Percentiles rank a stretch among this genome's conserved stretches.
Evolutionary conservation across 345 rosid species (phyloP).

Genomic region (Hibiscus tridactylites): DNA sequence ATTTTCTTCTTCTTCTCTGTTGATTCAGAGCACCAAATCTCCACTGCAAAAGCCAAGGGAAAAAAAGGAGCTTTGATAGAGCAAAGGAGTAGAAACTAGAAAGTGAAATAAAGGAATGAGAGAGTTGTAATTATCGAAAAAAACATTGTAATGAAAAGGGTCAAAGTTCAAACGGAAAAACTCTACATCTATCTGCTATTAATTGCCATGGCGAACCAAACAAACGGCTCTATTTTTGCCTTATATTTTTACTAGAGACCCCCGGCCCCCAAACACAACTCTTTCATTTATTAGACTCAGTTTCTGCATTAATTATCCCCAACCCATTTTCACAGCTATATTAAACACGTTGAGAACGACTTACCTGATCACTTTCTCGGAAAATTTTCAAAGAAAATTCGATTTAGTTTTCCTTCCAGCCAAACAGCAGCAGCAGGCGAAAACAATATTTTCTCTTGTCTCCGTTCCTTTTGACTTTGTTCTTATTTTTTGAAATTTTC

Average conservation of each 20-base stretch:
- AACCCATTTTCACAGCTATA: constrained; percentile 15
- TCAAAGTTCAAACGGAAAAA: constrained; percentile 18
- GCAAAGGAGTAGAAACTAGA: constrained; percentile 2
- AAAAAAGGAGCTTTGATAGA: not conserved
- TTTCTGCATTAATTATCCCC: constrained; percentile 32
- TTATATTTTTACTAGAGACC: no score
- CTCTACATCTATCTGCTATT: constrained; percentile 21
- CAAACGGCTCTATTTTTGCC: constrained; percentile 12
- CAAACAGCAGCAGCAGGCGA: constrained; percentile 10
- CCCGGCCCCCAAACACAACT: no score
- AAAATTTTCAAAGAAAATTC: not conserved
- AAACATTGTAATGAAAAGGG: constrained; percentile 10
- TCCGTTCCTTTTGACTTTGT: not conserved
- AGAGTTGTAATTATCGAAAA: constrained; percentile 21
- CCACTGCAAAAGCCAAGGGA: constrained; percentile 12
- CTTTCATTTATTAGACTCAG: constrained; percentile 28
- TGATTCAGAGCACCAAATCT: constrained; percentile 11
- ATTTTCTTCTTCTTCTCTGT: not conserved
- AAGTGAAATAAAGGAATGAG: constrained; percentile 6
- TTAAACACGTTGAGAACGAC: not conserved
- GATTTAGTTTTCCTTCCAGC: constrained; percentile 9
- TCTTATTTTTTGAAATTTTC: not conserved
- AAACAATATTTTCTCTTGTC: not conserved
- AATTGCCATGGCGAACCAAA: constrained; percentile 19
- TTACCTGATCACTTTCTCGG: constrained; percentile 5